Evolutionary conservation across 2,329 filamentous ascomycete genomes (phyloP).

Genomic region (Beauveria australis): DNA sequence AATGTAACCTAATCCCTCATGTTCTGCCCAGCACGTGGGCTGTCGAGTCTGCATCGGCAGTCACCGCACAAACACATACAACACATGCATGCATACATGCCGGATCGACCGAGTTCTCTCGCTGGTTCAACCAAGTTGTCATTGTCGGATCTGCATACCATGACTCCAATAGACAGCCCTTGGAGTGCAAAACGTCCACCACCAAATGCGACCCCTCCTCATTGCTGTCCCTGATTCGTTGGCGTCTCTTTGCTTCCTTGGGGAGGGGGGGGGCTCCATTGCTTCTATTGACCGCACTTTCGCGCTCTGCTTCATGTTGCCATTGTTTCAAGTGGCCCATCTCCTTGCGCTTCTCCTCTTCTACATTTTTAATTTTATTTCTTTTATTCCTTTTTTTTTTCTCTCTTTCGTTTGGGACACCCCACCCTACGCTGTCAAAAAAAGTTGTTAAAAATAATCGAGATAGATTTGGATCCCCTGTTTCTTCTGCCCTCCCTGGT

Average conservation of each 20-base stretch:
- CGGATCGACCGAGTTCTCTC: background rate
- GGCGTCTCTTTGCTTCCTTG: background rate
- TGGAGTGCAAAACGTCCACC: background rate
- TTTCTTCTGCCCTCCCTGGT: background rate
- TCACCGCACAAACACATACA: background rate
- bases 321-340: constrained; percentile 1
- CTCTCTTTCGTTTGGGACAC: background rate
- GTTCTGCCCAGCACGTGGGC: background rate
- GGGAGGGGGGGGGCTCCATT: background rate
- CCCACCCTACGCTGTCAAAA: background rate
- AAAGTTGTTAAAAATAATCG: constrained; percentile 4
- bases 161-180: background rate
- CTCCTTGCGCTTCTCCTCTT: background rate
- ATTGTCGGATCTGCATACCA: background rate
- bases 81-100: no score
- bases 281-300: constrained; percentile 4
- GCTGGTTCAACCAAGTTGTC: background rate
- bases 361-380: no score
- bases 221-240: background rate
- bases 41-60: background rate
- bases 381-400: no score
- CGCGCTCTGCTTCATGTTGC: constrained; percentile 1
- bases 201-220: background rate
- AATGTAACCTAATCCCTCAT: background rate
- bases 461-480: background rate